These are phyloP conservation scores for Pythium plurisporium DNA, from an alignment of 352 stramenopile genomes.

Conservation along the genomic window DNA sequence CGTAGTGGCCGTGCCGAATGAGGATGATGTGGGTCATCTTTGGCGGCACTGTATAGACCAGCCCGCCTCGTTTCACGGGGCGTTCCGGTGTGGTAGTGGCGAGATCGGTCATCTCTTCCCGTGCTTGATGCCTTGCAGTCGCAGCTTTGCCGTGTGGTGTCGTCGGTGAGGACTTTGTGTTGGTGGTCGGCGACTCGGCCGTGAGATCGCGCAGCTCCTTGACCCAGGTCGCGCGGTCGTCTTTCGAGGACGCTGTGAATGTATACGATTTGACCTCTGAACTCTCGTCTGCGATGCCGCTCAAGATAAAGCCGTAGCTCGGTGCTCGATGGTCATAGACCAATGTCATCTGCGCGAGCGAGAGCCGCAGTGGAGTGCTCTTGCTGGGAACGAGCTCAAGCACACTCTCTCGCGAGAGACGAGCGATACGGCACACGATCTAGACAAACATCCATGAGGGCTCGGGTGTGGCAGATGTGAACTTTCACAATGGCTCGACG, in stretches of 20 bases:
- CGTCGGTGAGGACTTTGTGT: background rate
- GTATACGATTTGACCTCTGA: background rate
- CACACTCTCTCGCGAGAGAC: conserved; percentile 8
- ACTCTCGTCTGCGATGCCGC: background rate
- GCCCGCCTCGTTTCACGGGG: conserved; percentile 25
- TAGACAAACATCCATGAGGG: too few species aligned
- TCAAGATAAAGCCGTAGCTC: conserved; percentile 10
- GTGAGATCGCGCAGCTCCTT: conserved; percentile 11
- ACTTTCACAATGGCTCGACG: background rate
- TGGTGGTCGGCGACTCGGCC: background rate
- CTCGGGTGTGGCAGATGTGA: too few species aligned
- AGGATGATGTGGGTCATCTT: conserved; percentile 73
- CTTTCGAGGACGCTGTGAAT: conserved; percentile 13
- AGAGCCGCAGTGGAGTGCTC: background rate
- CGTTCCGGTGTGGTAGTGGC: conserved; percentile 4
- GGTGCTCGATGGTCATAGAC: conserved; percentile 14
- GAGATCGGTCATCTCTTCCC: conserved; percentile 15
- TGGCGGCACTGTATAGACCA: conserved; percentile 50
- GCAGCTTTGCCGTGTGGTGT: conserved; percentile 1
- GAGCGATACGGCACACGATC: conserved; percentile 14
- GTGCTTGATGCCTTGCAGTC: conserved; percentile 9
- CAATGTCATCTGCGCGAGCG: conserved; percentile 12
- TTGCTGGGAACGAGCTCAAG: conserved; percentile 10
- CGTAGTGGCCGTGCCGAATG: conserved; percentile 77
- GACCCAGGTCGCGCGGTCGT: conserved; percentile 14